Evolutionary conservation across 306 rosid species (phyloP), one percentile per base, ranked within the genome.

Genomic region (Cotoneaster glaucophyllus): DNA sequence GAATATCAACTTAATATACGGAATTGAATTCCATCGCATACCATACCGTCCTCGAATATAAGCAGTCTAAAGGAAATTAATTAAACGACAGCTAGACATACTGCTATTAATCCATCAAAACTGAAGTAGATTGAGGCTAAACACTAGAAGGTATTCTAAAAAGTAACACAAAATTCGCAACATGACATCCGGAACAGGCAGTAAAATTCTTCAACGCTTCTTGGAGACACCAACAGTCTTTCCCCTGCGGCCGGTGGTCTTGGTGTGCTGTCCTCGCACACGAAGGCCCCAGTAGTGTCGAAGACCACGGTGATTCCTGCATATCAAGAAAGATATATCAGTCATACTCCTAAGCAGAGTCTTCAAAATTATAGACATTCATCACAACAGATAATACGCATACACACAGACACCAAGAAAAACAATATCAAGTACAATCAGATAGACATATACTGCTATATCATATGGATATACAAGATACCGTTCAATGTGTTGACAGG

Each of bases 271-370:
- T 28, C 99, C 99, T 56, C 99, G 99, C n/a, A 95, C 97, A 5
- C 97, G 97, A 21, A 95, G 99, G 67, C 99, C 97, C 99, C 97
- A 95, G 93, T 95, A 95, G 68, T 92, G 99, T 80, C 99, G 89
- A 76, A 95, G 85, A 84, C 99, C 99, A 66, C 99, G 99, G 70
- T 95, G 99, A 79, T 95, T 95, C 85, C 99, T 95, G 93, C 84
- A 86, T 44, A 74, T 15, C 25, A 56, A 52, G 62, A 22, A 69
- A 64, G 39, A 65, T 6, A 37, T 7, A 10, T 70, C 22, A 81
- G 73, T 62, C 8, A 11, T 6, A 31, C 12, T 64, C 44, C 24
- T 7, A 64, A 64, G 44, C 44, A 32, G 14, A 41, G 11, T 74
- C 77, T 7, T 32, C 3, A 44, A 41, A 56, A 41, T 37, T 37